phyloP scores from a whole-genome alignment of 257 asterid species.

The Hygrophila difformis region DNA sequence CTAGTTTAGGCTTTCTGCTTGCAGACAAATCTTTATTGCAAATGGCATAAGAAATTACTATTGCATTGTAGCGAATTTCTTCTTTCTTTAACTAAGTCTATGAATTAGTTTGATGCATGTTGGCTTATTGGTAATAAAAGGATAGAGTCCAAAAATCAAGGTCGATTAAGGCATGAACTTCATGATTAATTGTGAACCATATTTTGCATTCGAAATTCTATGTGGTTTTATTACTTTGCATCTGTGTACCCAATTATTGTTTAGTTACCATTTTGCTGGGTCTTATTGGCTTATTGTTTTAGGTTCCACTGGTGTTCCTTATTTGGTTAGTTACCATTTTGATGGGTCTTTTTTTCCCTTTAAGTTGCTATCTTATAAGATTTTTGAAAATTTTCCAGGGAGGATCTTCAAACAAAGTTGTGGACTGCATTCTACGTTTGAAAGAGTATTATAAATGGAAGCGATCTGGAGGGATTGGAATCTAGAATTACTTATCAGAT shows the following conservation, averaged over 20 bases:
- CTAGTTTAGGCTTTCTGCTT: background rate
- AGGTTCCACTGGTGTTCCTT: background rate
- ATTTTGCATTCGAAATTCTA: background rate
- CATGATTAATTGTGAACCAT: background rate
- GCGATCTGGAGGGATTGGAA: conserved; percentile 82
- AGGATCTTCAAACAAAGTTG: conserved; percentile 89
- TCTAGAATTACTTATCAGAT: conserved; percentile 90
- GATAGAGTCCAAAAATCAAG: background rate
- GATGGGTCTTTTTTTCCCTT: too few species aligned
- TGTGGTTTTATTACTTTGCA: background rate
- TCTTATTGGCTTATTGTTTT: background rate
- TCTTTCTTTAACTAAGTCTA: too few species aligned
- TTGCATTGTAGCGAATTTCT: background rate
- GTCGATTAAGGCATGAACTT: background rate
- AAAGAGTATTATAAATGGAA: conserved; percentile 87
- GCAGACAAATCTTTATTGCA: background rate
- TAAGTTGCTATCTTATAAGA: too few species aligned
- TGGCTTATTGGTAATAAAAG: too few species aligned
- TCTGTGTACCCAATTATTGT: background rate
- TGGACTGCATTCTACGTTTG: conserved; percentile 81
- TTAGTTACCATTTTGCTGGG: background rate
- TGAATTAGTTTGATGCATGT: background rate
- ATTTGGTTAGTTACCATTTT: background rate
- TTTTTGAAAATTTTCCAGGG: conserved; percentile 52
- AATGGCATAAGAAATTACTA: background rate